Conservation (phyloP, 106 monocot species). For the Chionographis japonica region DNA sequence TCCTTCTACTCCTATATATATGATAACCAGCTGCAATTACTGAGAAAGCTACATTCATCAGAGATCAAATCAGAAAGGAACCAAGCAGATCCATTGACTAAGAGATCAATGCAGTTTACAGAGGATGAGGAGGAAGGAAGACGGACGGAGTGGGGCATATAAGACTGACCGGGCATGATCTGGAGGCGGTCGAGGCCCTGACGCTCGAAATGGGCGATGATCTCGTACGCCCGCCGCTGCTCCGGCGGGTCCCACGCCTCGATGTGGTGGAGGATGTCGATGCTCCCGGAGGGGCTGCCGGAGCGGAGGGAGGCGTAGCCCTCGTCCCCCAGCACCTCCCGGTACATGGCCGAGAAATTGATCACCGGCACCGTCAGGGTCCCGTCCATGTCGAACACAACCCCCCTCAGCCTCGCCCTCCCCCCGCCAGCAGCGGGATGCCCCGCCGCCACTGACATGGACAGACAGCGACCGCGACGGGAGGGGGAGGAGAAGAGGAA, state of each 20-base stretch:
- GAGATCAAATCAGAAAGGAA: no score
- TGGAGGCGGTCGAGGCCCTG: conserved; percentile 79
- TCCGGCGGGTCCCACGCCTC: conserved; percentile 57
- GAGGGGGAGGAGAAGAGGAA: neutral
- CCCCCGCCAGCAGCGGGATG: neutral
- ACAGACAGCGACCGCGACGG: neutral
- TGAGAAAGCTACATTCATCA: no score
- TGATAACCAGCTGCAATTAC: no score
- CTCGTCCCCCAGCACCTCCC: conserved; percentile 70
- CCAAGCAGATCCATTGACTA: neutral
- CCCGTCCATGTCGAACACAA: conserved; percentile 99
- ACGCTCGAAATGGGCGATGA: conserved; percentile 71
- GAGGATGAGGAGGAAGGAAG: neutral
- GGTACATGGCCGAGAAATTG: conserved; percentile 87
- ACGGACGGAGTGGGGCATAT: neutral
- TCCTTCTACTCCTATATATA: no score
- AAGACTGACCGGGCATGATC: conserved; percentile 85
- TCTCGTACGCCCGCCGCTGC: conserved; percentile 73
- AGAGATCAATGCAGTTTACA: neutral
- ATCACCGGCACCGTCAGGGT: conserved; percentile 92
- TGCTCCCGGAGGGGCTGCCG: conserved; percentile 16
- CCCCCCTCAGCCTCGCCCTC: conserved; percentile 49
- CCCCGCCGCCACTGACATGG: conserved; percentile 17
- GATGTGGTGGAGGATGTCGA: conserved; percentile 90
- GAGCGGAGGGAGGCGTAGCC: conserved; percentile 24